Evolutionary conservation across 2,329 filamentous ascomycete genomes (phyloP), one percentile per base, ranked within the genome.

Genomic region (Plenodomus tracheiphilus): DNA sequence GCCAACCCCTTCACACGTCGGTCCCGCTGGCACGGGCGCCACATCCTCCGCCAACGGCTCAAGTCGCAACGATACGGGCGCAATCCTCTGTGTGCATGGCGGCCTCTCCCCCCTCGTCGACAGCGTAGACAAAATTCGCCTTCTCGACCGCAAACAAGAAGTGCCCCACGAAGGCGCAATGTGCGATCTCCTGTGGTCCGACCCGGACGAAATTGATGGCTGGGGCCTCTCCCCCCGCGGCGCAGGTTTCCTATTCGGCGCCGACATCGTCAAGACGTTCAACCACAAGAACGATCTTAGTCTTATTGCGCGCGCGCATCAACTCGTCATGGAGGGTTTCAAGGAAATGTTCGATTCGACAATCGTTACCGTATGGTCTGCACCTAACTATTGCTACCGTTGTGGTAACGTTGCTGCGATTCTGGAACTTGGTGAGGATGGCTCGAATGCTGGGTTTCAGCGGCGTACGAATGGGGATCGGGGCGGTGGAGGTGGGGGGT

Each of bases 241-340:
- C 9, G 94, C 94, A 0, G 94, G 94, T 1, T 99, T 97, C 77
- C 80, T 97, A 11, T 99, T 99, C 60, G 94, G 94, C 43, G 87
- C 89, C 3, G 92, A 97, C 69, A 97, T 97, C 49, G 93, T 97
- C 65, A 95, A 94, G 65, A 85, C 59, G 20, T 99, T 99, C 78
- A 99, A 97, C 75, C 87, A 97, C 74, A 84, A 86, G 49, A 99
- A 99, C 71, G 90, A 96, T 67, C 81, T 99, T 21, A 91, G 87
- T 18, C 81, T 99, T 43, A 94, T 99, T 58, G 94, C 93, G 16
- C 85, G 94, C 46, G 94, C 94, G 1, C 94, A 99, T 70, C 94
- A 99, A 73, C 85, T 99, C 18, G 94, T 99, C 57, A 99, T 97
- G 94, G 94, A 99, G 72, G 94, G 94, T 0, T 99, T 97, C 74